Base-by-base conservation (phyloP, 257 asterid genomes). In the Salvia hispanica region DNA sequence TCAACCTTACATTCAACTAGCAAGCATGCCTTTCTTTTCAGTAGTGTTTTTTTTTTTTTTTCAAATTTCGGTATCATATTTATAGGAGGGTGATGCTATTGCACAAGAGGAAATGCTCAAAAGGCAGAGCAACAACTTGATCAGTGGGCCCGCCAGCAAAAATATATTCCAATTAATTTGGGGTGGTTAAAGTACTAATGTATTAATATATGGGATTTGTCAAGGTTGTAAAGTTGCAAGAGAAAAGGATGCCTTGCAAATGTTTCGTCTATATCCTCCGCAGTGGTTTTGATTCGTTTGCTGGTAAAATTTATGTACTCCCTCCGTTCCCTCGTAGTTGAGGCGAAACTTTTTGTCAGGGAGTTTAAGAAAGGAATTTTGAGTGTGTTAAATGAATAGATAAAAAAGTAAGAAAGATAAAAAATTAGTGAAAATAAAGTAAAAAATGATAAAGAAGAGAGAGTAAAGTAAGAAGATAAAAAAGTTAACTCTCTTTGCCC, bases 71-170 rank as follows among this genome's bases (percentile, higher is more conserved):
- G 5, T 57, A 10, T 58, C 18, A 9, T 18, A 0, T 53, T 67
- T 28, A 14, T 69, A 93, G 97, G 99, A 87, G 7, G 91, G 90
- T 39, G 89, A 94, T 72, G 62, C 77, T 58, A 61, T 50, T 60
- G 89, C 84, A 2, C 97, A 94, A 82, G 96, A 88, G 84, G 96
- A 91, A 78, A 80, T 94, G 97, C 92, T 91, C n/a, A 85, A 58
- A 82, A 80, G 71, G 78, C 92, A 82, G 87, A 93, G 96, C 55
- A 84, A 81, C 84, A 84, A 82, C 78, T 69, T 81, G 71, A 82
- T 94, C 73, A 81, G 55, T 66, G 89, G 82, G 36, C 52, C 89
- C 51, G 97, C 97, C 67, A 94, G 99, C 83, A 87, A 74, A 87
- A 87, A 88, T 71, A 91, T 94, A 62, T 94, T 84, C 83, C 90